Conservation (phyloP, 495 filamentous ascomycete genomes). For the Aspergillus bertholletiae region DNA sequence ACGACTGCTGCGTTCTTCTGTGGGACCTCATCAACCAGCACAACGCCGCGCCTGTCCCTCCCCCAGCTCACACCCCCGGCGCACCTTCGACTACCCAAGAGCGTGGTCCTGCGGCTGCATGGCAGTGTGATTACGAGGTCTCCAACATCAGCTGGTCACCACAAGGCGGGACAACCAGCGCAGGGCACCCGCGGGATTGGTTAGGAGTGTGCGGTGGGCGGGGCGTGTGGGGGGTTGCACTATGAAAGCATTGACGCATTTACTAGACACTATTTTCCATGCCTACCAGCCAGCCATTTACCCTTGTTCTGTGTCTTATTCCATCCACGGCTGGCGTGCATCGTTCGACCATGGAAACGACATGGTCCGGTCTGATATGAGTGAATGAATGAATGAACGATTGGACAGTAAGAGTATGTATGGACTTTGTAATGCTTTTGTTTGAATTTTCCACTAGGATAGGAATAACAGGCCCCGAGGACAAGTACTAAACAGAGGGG, state of each 20-base stretch:
- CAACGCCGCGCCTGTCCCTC: conserved; percentile 46
- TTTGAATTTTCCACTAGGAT: neutral
- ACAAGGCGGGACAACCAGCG: conserved; percentile 58
- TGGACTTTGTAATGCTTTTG: conserved; percentile 2
- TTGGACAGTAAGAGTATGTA: conserved; percentile 3
- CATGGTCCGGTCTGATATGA: conserved; percentile 27
- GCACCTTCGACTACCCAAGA: conserved; percentile 36
- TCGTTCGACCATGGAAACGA: neutral
- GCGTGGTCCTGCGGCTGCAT: conserved; percentile 73
- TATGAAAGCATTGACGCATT: conserved; percentile 38
- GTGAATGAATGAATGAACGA: conserved; percentile 43
- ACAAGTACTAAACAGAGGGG: neutral
- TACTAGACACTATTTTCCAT: conserved; percentile 8
- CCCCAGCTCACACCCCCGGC: conserved; percentile 28
- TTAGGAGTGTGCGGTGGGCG: conserved; percentile 87
- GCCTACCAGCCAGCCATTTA: neutral
- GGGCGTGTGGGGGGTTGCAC: conserved; percentile 83
- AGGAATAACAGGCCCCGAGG: neutral
- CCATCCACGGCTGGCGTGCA: neutral
- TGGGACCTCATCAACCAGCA: conserved; percentile 86
- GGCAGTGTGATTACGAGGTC: conserved; percentile 96
- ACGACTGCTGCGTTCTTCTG: conserved; percentile 84
- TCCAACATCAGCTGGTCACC: conserved; percentile 94
- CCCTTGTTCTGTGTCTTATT: neutral
- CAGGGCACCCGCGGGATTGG: conserved; percentile 81